Evolutionary conservation across 2,329 filamentous ascomycete genomes (phyloP).

Genomic region (Exophiala aquamarina): DNA sequence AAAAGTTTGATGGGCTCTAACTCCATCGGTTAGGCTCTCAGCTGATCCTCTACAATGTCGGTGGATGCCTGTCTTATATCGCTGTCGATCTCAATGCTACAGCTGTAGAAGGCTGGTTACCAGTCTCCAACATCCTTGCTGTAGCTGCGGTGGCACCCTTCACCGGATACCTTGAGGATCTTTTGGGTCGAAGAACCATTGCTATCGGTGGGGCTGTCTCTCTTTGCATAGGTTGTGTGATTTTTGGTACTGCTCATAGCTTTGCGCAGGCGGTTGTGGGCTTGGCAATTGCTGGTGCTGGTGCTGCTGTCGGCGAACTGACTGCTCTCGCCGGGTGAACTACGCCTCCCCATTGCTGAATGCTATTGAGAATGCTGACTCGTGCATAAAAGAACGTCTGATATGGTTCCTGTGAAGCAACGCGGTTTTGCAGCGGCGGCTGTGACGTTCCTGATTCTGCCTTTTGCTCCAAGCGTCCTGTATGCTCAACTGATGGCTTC

Average conservation of each 20-base stretch:
- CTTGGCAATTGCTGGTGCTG: constrained; percentile 8
- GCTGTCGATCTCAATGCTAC: constrained; percentile 8
- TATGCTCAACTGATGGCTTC: constrained; percentile 7
- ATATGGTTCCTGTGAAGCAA: constrained; percentile 18
- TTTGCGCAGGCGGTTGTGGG: constrained; percentile 10
- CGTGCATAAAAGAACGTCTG: constrained; percentile 7
- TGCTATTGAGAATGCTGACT: background rate
- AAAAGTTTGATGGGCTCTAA: too few relatives aligned
- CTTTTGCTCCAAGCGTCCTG: constrained; percentile 16
- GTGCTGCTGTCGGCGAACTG: constrained; percentile 17
- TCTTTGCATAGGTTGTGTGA: constrained; percentile 12
- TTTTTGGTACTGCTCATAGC: constrained; percentile 9
- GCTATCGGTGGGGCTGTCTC: constrained; percentile 13
- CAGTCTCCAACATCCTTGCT: constrained; percentile 19
- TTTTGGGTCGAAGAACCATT: constrained; percentile 22
- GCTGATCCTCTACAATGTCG: constrained; percentile 23
- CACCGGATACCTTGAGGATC: constrained; percentile 22
- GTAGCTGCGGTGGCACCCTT: constrained; percentile 21
- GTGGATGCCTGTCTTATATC: constrained; percentile 17
- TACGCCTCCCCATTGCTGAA: background rate
- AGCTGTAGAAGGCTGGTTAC: constrained; percentile 11
- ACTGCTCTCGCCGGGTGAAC: constrained; percentile 18
- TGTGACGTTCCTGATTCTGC: constrained; percentile 14
- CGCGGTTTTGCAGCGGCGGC: constrained; percentile 11
- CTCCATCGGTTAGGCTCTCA: constrained; percentile 34